These are phyloP conservation scores for Arctium lappa DNA, from an alignment of 129 eudicot genomes.

Conservation along the genomic window DNA sequence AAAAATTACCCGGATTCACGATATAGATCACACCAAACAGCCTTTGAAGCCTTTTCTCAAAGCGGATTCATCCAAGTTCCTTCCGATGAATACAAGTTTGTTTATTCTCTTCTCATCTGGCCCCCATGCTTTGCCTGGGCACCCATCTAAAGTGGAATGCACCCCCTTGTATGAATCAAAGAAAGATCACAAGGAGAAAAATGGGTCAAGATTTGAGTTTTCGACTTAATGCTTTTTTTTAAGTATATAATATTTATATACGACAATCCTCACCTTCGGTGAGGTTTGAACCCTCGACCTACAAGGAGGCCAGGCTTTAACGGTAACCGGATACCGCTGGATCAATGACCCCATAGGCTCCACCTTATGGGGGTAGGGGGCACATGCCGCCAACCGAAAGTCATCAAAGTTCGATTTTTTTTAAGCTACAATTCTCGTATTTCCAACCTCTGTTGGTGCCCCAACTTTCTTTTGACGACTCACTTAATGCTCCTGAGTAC, in stretches of 20 bases:
- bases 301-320: background rate
- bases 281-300: background rate
- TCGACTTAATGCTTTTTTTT: background rate
- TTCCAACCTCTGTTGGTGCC: too few species aligned
- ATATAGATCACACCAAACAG: conserved; percentile 54
- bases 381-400: too few species aligned
- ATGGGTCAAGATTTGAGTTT: background rate
- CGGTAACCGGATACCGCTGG: background rate
- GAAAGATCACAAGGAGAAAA: background rate
- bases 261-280: background rate
- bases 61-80: conserved; percentile 76
- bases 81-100: conserved; percentile 88
- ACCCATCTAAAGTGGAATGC: conserved; percentile 80
- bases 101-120: conserved; percentile 77
- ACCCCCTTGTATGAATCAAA: conserved; percentile 56
- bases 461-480: too few species aligned
- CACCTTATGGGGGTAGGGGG: too few species aligned
- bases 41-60: conserved; percentile 87
- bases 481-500: too few species aligned
- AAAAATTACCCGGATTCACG: background rate
- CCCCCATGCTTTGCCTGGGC: conserved; percentile 88
- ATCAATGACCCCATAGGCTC: background rate
- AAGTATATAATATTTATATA: background rate
- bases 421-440: too few species aligned
- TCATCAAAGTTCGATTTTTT: too few species aligned